A percentile compares a stretch with the other conserved stretches of the same genome.
phyloP scores from a whole-genome alignment of 2,329 filamentous ascomycete species.

The Paraphoma sp. region DNA sequence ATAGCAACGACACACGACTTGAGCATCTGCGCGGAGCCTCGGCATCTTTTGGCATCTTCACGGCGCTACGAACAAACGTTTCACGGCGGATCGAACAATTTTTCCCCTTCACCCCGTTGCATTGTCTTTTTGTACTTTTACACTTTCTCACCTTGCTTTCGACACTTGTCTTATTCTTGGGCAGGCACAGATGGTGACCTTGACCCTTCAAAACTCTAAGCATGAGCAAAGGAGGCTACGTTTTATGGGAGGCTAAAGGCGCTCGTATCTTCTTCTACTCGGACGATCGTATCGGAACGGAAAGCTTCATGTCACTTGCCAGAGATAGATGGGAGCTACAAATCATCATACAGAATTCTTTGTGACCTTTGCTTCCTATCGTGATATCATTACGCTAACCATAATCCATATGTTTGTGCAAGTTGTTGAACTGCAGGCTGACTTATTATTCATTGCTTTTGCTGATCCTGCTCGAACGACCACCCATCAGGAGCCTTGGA shows the following conservation, averaged over 20 bases:
- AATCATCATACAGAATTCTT: background rate
- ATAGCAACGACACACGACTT: conserved; percentile 41
- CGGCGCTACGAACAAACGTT: conserved; percentile 31
- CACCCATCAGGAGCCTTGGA: background rate
- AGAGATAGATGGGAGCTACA: conserved; percentile 2
- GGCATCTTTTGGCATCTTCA: conserved; percentile 37
- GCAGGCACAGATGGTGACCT: conserved; percentile 18
- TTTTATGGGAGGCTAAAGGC: background rate
- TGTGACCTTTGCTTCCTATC: background rate
- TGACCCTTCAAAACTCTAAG: conserved; percentile 20
- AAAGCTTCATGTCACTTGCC: conserved; percentile 3
- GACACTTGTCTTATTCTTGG: conserved; percentile 23
- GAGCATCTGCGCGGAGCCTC: conserved; percentile 42
- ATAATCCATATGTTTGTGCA: background rate
- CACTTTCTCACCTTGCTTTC: conserved; percentile 19
- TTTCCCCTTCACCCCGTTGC: background rate
- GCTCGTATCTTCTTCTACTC: background rate
- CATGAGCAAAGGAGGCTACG: conserved; percentile 10
- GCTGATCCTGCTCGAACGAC: background rate
- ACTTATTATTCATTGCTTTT: background rate
- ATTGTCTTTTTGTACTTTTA: conserved; percentile 14
- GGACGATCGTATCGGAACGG: conserved; percentile 1
- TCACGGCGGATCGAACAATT: conserved; percentile 8
- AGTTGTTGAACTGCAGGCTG: no score
- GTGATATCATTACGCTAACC: background rate